phyloP scores from a whole-genome alignment of 208 protist species.

The Trichomonas vaginalis region DNA sequence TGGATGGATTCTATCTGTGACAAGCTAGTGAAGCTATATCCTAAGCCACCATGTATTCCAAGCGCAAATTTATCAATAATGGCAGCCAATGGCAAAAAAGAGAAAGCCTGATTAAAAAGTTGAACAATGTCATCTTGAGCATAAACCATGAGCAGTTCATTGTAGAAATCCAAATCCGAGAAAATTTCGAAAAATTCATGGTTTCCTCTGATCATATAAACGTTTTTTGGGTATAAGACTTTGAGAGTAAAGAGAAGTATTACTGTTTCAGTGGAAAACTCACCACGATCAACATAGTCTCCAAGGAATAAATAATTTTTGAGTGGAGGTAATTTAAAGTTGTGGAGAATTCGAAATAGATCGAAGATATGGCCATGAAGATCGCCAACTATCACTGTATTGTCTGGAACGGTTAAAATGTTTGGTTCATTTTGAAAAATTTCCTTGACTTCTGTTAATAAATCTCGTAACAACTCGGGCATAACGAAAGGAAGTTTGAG shows the following conservation, averaged over 20 bases:
- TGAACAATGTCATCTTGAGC: background rate
- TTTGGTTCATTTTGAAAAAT: background rate
- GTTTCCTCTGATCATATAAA: background rate
- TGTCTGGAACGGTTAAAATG: background rate
- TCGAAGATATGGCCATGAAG: background rate
- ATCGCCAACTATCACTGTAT: background rate
- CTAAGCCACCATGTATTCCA: background rate
- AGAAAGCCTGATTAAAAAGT: background rate
- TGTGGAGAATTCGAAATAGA: background rate
- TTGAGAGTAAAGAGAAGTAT: background rate
- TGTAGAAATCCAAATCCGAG: background rate
- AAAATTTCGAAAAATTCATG: background rate
- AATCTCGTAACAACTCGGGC: background rate
- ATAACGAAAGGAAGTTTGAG: background rate
- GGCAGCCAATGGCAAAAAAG: background rate
- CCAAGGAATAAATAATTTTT: background rate
- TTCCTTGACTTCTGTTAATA: background rate
- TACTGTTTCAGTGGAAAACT: background rate
- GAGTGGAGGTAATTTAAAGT: background rate
- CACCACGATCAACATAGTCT: background rate
- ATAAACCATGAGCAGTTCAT: background rate
- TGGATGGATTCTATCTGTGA: background rate
- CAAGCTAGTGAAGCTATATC: background rate
- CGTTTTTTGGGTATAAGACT: background rate
- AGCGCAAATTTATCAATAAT: background rate